Evolutionary conservation across 352 stramenopile genomes (phyloP), one percentile per base, ranked within the genome.

Genomic region (Pythium grandisporangium): DNA sequence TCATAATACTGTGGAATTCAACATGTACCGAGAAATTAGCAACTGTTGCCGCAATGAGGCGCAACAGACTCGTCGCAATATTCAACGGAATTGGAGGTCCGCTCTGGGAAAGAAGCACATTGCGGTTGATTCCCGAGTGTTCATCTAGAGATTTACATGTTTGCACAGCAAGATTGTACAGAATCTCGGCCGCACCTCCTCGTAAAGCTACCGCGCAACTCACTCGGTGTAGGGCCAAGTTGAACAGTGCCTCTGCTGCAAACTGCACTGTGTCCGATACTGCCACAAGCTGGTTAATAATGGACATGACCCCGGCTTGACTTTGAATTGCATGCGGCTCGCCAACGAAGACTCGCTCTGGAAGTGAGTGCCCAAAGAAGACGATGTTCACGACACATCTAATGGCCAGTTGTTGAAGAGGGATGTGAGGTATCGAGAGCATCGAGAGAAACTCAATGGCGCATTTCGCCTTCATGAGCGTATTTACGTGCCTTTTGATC

Each of bases 301-400:
- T 62, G n/a, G 51, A 77, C 44, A 91, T 55, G 10, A 91, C 43
- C 0, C 78, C 78, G 4, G 83, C 47, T 7, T 80, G 72, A 25
- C 71, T 87, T 42, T 87, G 72, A 2, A 76, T 56, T 5, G 71
- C 68, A 14, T 86, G 72, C 0, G 72, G 70, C 14, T 87, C 78
- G 2, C 78, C 78, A 11, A 83, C n/a, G 30, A 86, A 86, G 6
- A 88, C 61, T 2, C 71, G 73, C n/a, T 88, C 78, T 0, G 73
- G 63, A 27, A 91, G 85, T 1, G 49, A 36, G 30, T 82, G 66
- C 2, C 72, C 68, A 39, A 77, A 66, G 41, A 61, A 75, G 4
- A 88, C 56, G n/a, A 91, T 52, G 39, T 91, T 91, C 30, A 82
- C 29, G 14, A 88, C 63, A 26, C 63, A 83, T 25, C 61, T 83